phyloP scores from a whole-genome alignment of 225 moss, liverwort and hornwort genomes.

The Thuidium tamariscinum region DNA sequence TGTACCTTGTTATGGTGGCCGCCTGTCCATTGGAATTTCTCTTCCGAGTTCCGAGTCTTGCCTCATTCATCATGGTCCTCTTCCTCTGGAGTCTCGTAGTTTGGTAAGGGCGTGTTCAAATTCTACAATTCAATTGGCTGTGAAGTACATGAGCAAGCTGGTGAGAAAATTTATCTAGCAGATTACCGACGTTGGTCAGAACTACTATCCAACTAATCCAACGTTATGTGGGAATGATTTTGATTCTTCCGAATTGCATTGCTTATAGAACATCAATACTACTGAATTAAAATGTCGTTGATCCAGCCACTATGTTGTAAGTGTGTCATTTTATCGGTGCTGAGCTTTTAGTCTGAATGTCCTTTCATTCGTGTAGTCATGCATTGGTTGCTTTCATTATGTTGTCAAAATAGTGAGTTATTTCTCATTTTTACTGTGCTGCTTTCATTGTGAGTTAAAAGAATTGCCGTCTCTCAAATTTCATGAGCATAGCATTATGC shows the following conservation, averaged over 20 bases:
- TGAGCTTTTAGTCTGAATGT: not conserved
- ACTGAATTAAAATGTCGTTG: not conserved
- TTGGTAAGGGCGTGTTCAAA: not conserved
- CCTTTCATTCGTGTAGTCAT: not conserved
- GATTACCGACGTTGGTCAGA: not conserved
- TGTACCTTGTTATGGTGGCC: not conserved
- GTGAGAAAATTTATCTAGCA: not conserved
- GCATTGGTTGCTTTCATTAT: too few relatives aligned
- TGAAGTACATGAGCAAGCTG: not conserved
- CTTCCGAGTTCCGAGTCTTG: not conserved
- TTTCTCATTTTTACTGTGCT: not conserved
- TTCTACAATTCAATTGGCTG: not conserved
- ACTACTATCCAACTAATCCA: not conserved
- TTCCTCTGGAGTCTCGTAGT: not conserved
- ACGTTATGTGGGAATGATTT: not conserved
- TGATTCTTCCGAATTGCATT: not conserved
- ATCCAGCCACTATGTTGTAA: not conserved
- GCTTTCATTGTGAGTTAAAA: not conserved
- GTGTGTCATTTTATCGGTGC: not conserved
- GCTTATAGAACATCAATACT: constrained; percentile 25
- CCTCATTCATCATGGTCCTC: not conserved
- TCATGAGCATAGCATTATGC: not conserved
- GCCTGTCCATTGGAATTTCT: not conserved
- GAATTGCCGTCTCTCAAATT: not conserved
- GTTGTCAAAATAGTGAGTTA: not conserved